Evolutionary conservation across 805 yeast genomes (phyloP), one percentile per base, ranked within the genome.

Genomic region (Cyberlindnera galapagoensis): DNA sequence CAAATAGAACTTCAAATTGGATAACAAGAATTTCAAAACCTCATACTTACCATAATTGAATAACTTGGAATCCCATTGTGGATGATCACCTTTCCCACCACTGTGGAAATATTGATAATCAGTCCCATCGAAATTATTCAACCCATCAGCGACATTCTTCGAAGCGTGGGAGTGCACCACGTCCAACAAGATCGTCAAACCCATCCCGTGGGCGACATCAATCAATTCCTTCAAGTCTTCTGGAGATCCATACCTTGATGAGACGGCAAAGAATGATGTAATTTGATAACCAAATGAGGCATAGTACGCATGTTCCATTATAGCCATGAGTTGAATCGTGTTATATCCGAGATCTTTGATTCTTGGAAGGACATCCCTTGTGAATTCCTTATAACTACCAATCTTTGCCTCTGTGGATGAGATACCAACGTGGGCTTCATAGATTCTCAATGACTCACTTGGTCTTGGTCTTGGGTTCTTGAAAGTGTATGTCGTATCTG

Each of bases 281-380:
- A 90, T 78, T 58, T 90, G 98, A 56, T 90, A 90, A n/a, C 98
- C 98, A 56, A 90, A 90, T 3, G 95, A 85, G 1, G 97, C 98
- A 56, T 90, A 90, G 56, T 90, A 90, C 2, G 98, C 97, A 56
- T 90, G 98, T 59, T 90, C 98, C 98, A 90, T 90, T 26, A 90
- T 72, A 0, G 98, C 97, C 98, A 90, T 90, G 52, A 90, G 67
- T 60, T 90, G 98, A 47, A 90, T 81, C 5, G 95, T 78, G 57
- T 92, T 86, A 58, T 90, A 90, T 22, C 97, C 97, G 38, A 88
- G 67, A 41, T 80, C 74, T 46, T 76, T 76, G 45, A 90, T 84
- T 27, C 80, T 68, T n/a, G 97, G 97, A 40, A 90, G 69, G 9
- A 87, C 68, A 43, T 83, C 77, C 27, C 63, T 45, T 10, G 95